Evolutionary conservation across 148 eudicot genomes (phyloP), one percentile per base, ranked within the genome.

Genomic region (Rhododendron ovatum): DNA sequence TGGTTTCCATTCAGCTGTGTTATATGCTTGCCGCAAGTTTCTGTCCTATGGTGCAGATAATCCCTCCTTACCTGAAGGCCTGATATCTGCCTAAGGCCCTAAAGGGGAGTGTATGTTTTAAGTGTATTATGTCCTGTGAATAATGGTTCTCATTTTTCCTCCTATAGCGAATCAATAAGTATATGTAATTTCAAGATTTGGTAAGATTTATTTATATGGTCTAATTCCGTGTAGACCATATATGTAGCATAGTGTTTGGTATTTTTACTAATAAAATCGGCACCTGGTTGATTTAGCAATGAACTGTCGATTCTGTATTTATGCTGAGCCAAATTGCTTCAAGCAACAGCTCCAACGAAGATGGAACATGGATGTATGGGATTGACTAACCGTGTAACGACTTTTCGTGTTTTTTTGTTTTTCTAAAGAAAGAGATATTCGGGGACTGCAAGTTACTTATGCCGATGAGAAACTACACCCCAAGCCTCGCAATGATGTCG

Each of bases 1-100:
- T 53, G 96, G 91, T 53, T 97, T 97, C 91, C 98, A 95, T 90
- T 90, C 96, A 4, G 96, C 98, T 67, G 93, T 95, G 41, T 87
- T 92, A n/a, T 88, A 95, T 74, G 98, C 93, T 84, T 94, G 98
- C 83, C 98, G 98, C 78, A 93, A 89, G 90, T 91, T 89, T 85
- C 87, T 97, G 26, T 91, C 98, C 51, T 86, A 92, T 10, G 90
- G 90, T 24, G 90, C 93, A n/a, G 91, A 86, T 43, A 85, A 71
- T 28, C 89, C 85, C 71, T 73, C 95, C 37, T 88, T 95, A n/a
- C 95, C 98, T 14, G 94, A 93, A 89, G 96, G 95, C 84, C 88
- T 97, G 81, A 85, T 83, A 47, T 89, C 93, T 84, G 97, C 76
- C 76, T 71, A 71, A 71, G 37, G 41, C 39, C 89, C 73, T 94